Evolutionary conservation across 2,329 filamentous ascomycete genomes (phyloP), one percentile per base, ranked within the genome.

Genomic region (Fusarium chaquense): DNA sequence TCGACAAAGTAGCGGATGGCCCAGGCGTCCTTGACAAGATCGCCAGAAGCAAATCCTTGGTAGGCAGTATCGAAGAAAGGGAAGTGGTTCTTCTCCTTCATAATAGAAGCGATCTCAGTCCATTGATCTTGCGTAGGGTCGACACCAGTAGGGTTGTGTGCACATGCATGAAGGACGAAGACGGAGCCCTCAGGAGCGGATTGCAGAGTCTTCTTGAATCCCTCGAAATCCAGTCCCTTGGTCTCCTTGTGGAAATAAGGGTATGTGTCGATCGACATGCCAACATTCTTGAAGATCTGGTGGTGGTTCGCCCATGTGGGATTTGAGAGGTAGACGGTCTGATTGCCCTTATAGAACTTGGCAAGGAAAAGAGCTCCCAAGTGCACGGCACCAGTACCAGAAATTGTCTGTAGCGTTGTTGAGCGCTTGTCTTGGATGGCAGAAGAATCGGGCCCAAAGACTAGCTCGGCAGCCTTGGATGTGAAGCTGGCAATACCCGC

Each of bases 251-350:
- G 91, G 84, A 97, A 99, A 86, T 99, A 99, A 51, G 95, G 96
- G 84, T 99, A 99, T 71, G 89, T 89, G 73, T 90, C 90, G 75
- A 93, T 88, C 35, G 89, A 83, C 32, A 98, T 85, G 74, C 88
- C 86, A 77, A 98, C 94, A 78, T 98, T 98, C 81, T 86, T 88
- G 85, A 99, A 97, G 86, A 99, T 98, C 82, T 98, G 96, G 84
- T 97, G 91, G 89, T 99, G 96, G 85, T 99, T 99, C 73, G 92
- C 94, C 96, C 96, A 99, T 67, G 96, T 99, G 55, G 96, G 96
- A 81, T 92, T 92, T 76, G 94, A 97, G 80, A 98, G 86, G 86
- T 97, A 98, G 82, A 97, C 89, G 63, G 90, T 89, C 73, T 88
- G 91, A 82, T 86, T 89, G 78, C 87, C 86, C 77, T 85, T 84